Base-by-base conservation (phyloP, 177 flowering plant species). In the Vitis hybrid region DNA sequence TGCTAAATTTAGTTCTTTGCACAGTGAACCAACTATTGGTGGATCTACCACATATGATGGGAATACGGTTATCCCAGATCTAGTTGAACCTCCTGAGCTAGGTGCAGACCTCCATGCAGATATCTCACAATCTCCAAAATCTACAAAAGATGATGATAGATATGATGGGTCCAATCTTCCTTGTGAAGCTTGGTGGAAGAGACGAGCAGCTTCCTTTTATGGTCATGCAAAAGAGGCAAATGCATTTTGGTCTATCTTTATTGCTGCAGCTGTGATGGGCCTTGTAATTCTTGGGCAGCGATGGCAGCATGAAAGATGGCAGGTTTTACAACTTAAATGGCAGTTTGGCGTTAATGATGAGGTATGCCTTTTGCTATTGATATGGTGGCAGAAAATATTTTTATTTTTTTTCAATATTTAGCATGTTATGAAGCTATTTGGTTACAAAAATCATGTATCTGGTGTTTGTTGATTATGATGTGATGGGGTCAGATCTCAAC, bases 211-310 rank as follows among this genome's bases (percentile, higher is more conserved):
- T 66, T 84, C 91, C 19, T 69, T 95, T 50, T 90, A 87, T 81
- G 76, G 83, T 60, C 93, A 91, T 70, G 94, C 92, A 45, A 93
- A 85, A 78, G 97, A 93, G 19, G 85, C 93, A 66, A 93, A 88
- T 78, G 64, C 97, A 16, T 75, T 89, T 59, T 95, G 98, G 99
- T 91, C 99, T 56, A 78, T 95, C 71, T 84, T 88, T 58, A 76
- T 93, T 80, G 91, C 97, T 72, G 97, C 99, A 18, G 92, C 99
- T 75, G 84, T 95, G 51, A 88, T 89, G 92, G 99, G 99, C 33
- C 81, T 95, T 81, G 99, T 90, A 55, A 79, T 93, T 72, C 70
- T 95, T 78, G 98, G 99, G 64, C 91, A 91, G 56, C 87, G 78
- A 14, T 93, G 96, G 97, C 97, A 92, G 72, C 91, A 85, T 66